These are phyloP conservation scores for Apiotrichum laibachii DNA, from an alignment of 1,284 basidiomycete species.

Conservation along the genomic window DNA sequence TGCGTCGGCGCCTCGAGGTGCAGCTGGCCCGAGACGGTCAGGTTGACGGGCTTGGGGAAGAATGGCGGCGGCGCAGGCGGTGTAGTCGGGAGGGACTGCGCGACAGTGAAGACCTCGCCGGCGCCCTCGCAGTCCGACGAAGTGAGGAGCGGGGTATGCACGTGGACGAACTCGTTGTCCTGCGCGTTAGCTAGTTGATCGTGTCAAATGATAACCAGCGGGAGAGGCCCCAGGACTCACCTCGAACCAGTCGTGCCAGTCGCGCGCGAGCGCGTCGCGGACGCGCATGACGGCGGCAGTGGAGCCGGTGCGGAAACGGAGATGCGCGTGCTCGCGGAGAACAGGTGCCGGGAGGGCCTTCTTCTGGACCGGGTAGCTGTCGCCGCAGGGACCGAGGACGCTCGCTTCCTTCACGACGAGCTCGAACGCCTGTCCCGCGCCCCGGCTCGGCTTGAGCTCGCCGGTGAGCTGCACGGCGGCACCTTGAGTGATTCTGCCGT, in stretches of 20 bases:
- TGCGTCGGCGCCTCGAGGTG: conserved; percentile 86
- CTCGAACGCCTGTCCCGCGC: conserved; percentile 69
- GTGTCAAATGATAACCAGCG: no score
- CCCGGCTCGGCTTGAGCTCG: conserved; percentile 63
- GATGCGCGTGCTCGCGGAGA: conserved; percentile 75
- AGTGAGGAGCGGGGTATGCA: conserved; percentile 84
- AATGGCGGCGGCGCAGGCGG: conserved; percentile 26
- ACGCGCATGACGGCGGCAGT: conserved; percentile 72
- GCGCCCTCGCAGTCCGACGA: conserved; percentile 96
- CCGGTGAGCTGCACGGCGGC: conserved; percentile 68
- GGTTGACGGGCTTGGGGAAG: conserved; percentile 61
- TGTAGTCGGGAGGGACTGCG: conserved; percentile 11
- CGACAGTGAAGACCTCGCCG: conserved; percentile 82
- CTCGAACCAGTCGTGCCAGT: conserved; percentile 64
- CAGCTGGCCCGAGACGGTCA: conserved; percentile 92
- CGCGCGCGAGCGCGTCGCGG: conserved; percentile 60
- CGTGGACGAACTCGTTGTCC: conserved; percentile 72
- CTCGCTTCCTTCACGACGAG: conserved; percentile 64
- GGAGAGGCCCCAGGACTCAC: conserved; percentile 53
- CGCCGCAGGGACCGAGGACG: conserved; percentile 71
- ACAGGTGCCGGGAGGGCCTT: conserved; percentile 70
- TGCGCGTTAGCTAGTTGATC: conserved; percentile 46
- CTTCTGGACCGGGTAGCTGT: conserved; percentile 86
- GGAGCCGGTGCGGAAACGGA: conserved; percentile 71
- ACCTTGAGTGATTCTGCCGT: conserved; percentile 61